Conservation (phyloP, 331 rosid genomes). For the Erythrophleum ivorense region DNA sequence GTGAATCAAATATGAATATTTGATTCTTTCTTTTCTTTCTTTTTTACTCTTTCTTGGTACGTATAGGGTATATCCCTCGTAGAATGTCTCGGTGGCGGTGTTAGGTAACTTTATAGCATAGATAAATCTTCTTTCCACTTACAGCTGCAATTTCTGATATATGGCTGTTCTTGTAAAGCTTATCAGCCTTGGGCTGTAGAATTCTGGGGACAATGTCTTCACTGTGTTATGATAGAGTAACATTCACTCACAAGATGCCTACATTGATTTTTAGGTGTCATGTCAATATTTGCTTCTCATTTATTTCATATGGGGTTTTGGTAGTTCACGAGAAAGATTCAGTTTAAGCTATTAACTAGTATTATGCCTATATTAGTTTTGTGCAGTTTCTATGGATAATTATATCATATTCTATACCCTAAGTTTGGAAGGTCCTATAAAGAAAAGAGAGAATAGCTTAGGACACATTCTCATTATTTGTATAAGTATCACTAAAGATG, state of each 20-base stretch:
- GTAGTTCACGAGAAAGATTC: no score
- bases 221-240: slow-evolving; percentile 40
- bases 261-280: background rate
- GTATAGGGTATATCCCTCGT: slow-evolving; percentile 63
- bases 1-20: slow-evolving; percentile 34
- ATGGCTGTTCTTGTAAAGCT: slow-evolving; percentile 77
- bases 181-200: slow-evolving; percentile 59
- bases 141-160: slow-evolving; percentile 49
- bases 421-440: no score
- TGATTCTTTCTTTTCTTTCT: background rate
- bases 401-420: no score
- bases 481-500: no score
- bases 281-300: background rate
- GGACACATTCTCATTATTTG: no score
- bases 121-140: slow-evolving; percentile 53
- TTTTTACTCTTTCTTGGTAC: background rate
- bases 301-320: background rate
- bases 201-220: slow-evolving; percentile 53
- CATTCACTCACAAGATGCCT: slow-evolving; percentile 39
- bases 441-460: no score
- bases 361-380: no score
- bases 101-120: slow-evolving; percentile 61
- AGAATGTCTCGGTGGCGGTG: slow-evolving; percentile 45
- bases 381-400: no score
- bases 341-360: no score